Evolutionary conservation across 768 basidiomycete species (phyloP).

Genomic region (Boletus vinaceobasis): DNA sequence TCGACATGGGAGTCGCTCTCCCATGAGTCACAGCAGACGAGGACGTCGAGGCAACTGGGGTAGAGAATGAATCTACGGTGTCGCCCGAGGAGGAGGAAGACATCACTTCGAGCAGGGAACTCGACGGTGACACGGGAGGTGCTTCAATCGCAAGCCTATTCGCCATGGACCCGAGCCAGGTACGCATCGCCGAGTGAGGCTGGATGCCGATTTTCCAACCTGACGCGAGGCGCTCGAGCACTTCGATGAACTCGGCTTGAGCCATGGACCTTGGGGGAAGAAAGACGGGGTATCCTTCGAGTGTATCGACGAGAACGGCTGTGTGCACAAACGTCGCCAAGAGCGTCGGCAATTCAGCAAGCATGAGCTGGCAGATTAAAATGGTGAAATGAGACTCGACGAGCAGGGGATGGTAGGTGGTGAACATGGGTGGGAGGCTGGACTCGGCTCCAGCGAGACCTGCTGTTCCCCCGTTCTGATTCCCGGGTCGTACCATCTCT

Average conservation of each 20-base stretch:
- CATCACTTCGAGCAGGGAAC: slow-evolving; percentile 21
- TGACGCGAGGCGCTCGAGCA: slow-evolving; percentile 73
- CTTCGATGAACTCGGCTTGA: slow-evolving; percentile 85
- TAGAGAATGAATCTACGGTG: slow-evolving; percentile 11
- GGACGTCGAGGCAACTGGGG: slow-evolving; percentile 22
- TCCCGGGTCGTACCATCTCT: slow-evolving; percentile 65
- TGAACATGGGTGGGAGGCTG: slow-evolving; percentile 56
- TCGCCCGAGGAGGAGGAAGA: slow-evolving; percentile 24
- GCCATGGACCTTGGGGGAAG: slow-evolving; percentile 84
- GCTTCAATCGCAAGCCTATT: slow-evolving; percentile 44
- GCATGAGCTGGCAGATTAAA: slow-evolving; percentile 70
- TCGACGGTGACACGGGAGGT: slow-evolving; percentile 22
- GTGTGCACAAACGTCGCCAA: slow-evolving; percentile 64
- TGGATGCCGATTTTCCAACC: slow-evolving; percentile 71
- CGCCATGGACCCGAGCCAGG: slow-evolving; percentile 31
- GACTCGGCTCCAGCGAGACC: slow-evolving; percentile 38
- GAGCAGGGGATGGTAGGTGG: slow-evolving; percentile 87
- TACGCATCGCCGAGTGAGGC: slow-evolving; percentile 46
- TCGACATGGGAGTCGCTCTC: slow-evolving; percentile 18
- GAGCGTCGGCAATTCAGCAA: slow-evolving; percentile 66
- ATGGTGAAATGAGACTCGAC: slow-evolving; percentile 85
- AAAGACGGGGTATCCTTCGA: slow-evolving; percentile 89
- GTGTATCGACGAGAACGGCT: slow-evolving; percentile 68
- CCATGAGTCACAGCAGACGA: slow-evolving; percentile 18
- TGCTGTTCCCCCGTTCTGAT: slow-evolving; percentile 36